Evolutionary conservation across 2,329 filamentous ascomycete genomes (phyloP).

Genomic region (Cladophialophora psammophila): DNA sequence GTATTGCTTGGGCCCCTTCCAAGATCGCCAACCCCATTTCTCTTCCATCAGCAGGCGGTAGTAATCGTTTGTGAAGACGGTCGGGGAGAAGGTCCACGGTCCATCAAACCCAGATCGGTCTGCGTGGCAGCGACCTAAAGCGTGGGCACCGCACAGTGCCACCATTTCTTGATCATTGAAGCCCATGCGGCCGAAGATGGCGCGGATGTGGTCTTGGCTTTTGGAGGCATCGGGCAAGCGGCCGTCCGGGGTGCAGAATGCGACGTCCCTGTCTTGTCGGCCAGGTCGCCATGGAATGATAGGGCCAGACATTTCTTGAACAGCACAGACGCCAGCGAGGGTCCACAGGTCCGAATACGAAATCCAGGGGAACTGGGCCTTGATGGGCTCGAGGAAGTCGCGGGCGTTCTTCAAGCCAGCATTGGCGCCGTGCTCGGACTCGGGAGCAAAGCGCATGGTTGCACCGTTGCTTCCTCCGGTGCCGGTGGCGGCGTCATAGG

Average conservation of each 20-base stretch:
- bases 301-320: constrained; percentile 96
- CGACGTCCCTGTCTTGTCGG: constrained; percentile 77
- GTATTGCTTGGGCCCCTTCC: constrained; percentile 89
- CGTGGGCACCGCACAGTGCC: constrained; percentile 83
- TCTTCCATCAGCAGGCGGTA: constrained; percentile 85
- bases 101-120: constrained; percentile 88
- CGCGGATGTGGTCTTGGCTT: constrained; percentile 80
- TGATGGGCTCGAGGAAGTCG: constrained; percentile 91
- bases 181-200: constrained; percentile 96
- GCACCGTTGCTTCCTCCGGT: constrained; percentile 96
- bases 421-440: constrained; percentile 90
- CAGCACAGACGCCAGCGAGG: constrained; percentile 79
- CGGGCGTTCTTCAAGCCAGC: constrained; percentile 85
- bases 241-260: constrained; percentile 91
- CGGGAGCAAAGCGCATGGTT: constrained; percentile 93
- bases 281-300: constrained; percentile 87
- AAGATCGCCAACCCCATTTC: constrained; percentile 92
- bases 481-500: constrained; percentile 84
- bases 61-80: constrained; percentile 92
- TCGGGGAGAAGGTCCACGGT: constrained; percentile 91
- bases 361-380: constrained; percentile 94
- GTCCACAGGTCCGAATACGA: constrained; percentile 97
- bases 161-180: constrained; percentile 98
- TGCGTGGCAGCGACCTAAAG: constrained; percentile 80
- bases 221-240: constrained; percentile 84